These are phyloP conservation scores for Mycena latifolia DNA, from an alignment of 768 basidiomycete species.

Conservation along the genomic window DNA sequence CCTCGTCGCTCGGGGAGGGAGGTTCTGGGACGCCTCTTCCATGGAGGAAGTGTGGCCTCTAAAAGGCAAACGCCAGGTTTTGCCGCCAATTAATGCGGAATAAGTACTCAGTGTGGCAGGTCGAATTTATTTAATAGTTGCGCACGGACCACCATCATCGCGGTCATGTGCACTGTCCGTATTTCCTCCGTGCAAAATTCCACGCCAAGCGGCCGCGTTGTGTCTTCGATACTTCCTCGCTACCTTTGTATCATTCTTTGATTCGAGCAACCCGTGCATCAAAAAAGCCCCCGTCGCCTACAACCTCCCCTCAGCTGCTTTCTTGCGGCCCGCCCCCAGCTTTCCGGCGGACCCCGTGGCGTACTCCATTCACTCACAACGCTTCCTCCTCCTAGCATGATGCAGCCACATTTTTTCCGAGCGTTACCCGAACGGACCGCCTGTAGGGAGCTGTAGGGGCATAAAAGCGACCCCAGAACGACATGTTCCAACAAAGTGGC, in stretches of 20 bases:
- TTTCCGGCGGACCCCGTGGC: not conserved
- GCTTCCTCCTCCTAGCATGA: not conserved
- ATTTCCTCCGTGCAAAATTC: no score
- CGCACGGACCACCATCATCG: no score
- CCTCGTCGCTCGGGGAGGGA: conserved; percentile 75
- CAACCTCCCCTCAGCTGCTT: not conserved
- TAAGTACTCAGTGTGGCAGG: no score
- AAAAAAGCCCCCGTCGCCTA: not conserved
- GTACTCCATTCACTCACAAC: not conserved
- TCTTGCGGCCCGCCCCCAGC: not conserved
- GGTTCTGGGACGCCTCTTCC: conserved; percentile 74
- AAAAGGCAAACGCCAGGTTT: conserved; percentile 62
- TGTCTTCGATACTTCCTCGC: no score
- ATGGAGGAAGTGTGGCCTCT: conserved; percentile 77
- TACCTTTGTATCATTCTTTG: not conserved
- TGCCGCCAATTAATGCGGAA: conserved; percentile 69
- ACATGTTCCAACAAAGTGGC: not conserved
- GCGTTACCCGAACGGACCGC: conserved; percentile 6
- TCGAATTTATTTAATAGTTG: no score
- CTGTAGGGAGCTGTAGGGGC: not conserved
- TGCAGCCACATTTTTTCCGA: not conserved
- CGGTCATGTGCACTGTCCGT: not conserved
- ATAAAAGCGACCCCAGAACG: not conserved
- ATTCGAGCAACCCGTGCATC: not conserved
- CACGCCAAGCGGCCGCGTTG: no score